A percentile compares a stretch with the other conserved stretches of the same genome.
phyloP scores from a whole-genome alignment of 129 eudicot species.

The Escallonia rubra region DNA sequence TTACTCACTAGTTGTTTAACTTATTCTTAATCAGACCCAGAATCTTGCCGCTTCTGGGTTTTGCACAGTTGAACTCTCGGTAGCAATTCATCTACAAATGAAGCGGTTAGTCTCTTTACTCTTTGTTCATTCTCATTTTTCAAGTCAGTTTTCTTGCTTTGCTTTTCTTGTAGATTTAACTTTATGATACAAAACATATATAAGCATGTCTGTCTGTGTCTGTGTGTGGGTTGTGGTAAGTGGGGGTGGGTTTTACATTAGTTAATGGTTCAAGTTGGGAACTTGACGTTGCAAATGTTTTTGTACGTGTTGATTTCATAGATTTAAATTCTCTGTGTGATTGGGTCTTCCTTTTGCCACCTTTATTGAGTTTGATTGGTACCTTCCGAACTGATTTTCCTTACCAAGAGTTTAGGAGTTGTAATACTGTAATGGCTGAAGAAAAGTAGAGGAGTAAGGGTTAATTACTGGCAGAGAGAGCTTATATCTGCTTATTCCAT shows the following conservation, averaged over 20 bases:
- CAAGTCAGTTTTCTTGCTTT: not conserved
- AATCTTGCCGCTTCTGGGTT: constrained; percentile 28
- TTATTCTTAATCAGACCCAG: constrained; percentile 30
- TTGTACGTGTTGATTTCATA: not conserved
- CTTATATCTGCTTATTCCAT: too few species aligned
- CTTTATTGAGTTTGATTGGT: not conserved
- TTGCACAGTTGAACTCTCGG: constrained; percentile 19
- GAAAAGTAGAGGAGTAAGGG: too few species aligned
- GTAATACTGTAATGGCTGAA: too few species aligned
- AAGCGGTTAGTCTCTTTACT: constrained; percentile 25
- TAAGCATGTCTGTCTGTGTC: too few species aligned
- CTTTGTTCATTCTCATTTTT: not conserved
- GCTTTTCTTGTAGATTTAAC: too few species aligned
- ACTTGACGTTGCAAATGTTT: not conserved
- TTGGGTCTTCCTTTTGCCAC: not conserved
- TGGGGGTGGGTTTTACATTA: too few species aligned
- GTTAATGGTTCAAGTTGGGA: not conserved
- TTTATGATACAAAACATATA: too few species aligned
- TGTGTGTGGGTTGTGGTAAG: too few species aligned
- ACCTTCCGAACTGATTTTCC: too few species aligned
- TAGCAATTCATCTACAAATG: constrained; percentile 13
- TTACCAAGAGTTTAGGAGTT: too few species aligned
- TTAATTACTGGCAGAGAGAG: too few species aligned
- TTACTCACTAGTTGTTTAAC: constrained; percentile 1
- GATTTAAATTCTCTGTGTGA: not conserved